Evolutionary conservation across 805 yeast species (phyloP).

Genomic region (Lipomyces chichibuensis): DNA sequence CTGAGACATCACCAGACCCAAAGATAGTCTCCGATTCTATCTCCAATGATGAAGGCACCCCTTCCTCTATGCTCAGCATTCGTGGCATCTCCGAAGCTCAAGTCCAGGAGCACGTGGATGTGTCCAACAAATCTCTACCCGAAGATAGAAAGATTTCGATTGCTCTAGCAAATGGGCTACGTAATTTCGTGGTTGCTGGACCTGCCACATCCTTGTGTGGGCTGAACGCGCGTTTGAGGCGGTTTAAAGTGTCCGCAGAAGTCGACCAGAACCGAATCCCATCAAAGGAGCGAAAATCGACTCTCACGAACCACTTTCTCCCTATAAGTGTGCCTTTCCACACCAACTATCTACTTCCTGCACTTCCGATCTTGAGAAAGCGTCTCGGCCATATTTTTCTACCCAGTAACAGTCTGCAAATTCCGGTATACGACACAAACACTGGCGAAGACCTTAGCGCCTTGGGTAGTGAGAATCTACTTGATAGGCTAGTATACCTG

Average conservation of each 20-base stretch:
- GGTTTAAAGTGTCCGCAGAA: conserved; percentile 92
- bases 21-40: conserved; percentile 87
- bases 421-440: conserved; percentile 91
- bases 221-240: conserved; percentile 85
- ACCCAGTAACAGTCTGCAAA: conserved; percentile 56
- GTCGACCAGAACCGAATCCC: conserved; percentile 95
- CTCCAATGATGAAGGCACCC: conserved; percentile 93
- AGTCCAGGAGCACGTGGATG: conserved; percentile 75
- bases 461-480: conserved; percentile 44
- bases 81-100: conserved; percentile 82
- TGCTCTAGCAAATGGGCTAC: conserved; percentile 91
- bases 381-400: conserved; percentile 71
- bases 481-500: conserved; percentile 72
- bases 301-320: conserved; percentile 88
- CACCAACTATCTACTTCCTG: conserved; percentile 76
- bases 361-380: conserved; percentile 64
- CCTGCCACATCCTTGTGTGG: conserved; percentile 98
- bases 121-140: conserved; percentile 93
- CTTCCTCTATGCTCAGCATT: conserved; percentile 95
- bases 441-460: conserved; percentile 77
- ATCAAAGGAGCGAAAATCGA: conserved; percentile 86
- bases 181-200: conserved; percentile 93
- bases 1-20: conserved; percentile 93
- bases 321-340: conserved; percentile 98
- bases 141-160: conserved; percentile 85